These are phyloP conservation scores for Theobroma grandiflorum DNA, from an alignment of 441 rosid genomes.

Conservation along the genomic window DNA sequence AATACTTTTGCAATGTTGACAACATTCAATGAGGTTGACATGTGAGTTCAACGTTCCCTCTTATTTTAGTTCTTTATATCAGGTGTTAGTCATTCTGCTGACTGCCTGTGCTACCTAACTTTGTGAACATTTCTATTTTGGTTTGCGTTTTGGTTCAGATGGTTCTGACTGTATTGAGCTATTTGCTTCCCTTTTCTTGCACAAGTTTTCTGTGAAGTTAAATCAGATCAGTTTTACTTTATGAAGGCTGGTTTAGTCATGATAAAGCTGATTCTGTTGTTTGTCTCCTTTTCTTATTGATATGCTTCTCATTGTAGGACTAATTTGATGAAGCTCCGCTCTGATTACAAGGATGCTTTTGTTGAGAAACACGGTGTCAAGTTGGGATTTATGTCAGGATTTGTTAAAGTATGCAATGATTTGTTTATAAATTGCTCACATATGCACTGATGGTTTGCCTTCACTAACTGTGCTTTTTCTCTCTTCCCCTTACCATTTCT, in stretches of 20 bases:
- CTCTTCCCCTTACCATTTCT: background rate
- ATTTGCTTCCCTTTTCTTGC: background rate
- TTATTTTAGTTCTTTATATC: conserved; percentile 1
- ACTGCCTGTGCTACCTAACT: background rate
- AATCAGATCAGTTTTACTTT: background rate
- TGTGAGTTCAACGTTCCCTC: conserved; percentile 57
- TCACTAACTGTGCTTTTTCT: conserved; percentile 22
- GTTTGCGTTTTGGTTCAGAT: too few relatives aligned
- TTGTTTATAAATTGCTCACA: conserved; percentile 14
- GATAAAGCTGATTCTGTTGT: background rate
- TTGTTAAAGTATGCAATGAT: conserved; percentile 67
- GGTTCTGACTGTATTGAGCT: background rate
- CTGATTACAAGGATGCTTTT: conserved; percentile 96
- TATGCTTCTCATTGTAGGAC: conserved; percentile 62
- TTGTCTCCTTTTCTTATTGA: conserved; percentile 16
- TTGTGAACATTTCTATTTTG: background rate
- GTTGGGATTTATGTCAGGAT: conserved; percentile 97
- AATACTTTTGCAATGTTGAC: conserved; percentile 96
- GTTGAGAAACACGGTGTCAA: conserved; percentile 95
- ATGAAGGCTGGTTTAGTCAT: background rate
- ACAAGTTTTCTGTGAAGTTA: background rate
- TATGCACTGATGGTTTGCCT: conserved; percentile 4
- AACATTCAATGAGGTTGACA: conserved; percentile 98
- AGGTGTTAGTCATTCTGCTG: background rate
- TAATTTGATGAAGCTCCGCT: conserved; percentile 95